phyloP scores from a whole-genome alignment of 257 asterid species.

The Primulina tabacum region DNA sequence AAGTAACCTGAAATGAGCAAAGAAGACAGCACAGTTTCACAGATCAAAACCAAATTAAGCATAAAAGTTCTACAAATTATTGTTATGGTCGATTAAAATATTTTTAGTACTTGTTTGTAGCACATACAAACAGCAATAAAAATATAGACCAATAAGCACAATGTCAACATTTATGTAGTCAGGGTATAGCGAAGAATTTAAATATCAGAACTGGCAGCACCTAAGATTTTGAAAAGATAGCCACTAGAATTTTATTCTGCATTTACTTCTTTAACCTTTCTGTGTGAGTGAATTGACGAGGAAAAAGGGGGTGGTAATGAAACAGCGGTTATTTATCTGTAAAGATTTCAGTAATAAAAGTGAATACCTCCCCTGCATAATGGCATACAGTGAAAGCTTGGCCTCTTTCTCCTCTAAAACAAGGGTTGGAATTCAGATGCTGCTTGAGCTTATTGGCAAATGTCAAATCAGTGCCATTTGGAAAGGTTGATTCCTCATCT shows the following conservation, averaged over 20 bases:
- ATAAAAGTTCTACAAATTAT: slow-evolving; percentile 6
- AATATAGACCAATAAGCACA: not conserved
- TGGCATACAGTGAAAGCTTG: slow-evolving; percentile 82
- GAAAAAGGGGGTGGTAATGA: not conserved
- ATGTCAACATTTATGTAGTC: not conserved
- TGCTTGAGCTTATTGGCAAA: slow-evolving; percentile 92
- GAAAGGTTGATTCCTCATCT: slow-evolving; percentile 97
- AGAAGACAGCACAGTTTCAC: slow-evolving; percentile 14
- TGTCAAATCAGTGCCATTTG: slow-evolving; percentile 94
- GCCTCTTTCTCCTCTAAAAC: slow-evolving; percentile 82
- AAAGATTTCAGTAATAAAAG: slow-evolving; percentile 17
- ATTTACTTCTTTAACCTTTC: slow-evolving; percentile 4
- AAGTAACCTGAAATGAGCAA: slow-evolving; percentile 61
- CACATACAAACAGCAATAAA: not conserved
- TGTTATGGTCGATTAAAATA: not conserved
- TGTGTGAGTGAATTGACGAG: not conserved
- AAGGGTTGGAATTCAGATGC: slow-evolving; percentile 72
- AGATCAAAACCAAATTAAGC: slow-evolving; percentile 4
- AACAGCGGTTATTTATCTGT: slow-evolving; percentile 9
- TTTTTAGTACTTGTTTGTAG: slow-evolving; percentile 6
- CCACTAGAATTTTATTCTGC: not conserved
- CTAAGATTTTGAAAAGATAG: slow-evolving; percentile 8
- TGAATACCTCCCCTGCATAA: slow-evolving; percentile 95
- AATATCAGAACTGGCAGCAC: not conserved
- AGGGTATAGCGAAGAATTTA: slow-evolving; percentile 4